Conservation (phyloP, 257 asterid genomes). For the Nicotiana sylvestris region DNA sequence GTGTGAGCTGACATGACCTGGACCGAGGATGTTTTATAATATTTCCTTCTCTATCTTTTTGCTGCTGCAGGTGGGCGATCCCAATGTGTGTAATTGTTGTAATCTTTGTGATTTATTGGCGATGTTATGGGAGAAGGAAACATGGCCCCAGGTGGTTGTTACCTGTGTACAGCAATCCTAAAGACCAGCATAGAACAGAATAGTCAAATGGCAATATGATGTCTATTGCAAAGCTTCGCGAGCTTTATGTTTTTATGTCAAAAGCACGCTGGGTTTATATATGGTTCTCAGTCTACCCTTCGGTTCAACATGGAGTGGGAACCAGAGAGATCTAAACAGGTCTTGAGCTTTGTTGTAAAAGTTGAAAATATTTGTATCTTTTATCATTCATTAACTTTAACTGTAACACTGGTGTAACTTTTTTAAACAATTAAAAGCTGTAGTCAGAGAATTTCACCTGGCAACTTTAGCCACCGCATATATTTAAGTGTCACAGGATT, state of each 20-base stretch:
- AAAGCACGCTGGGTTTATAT: not conserved
- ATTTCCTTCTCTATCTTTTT: not conserved
- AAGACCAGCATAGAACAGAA: conserved; percentile 80
- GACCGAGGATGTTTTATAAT: not conserved
- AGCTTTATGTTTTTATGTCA: conserved; percentile 11
- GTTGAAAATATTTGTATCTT: conserved; percentile 3
- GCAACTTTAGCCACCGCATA: not conserved
- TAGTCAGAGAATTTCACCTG: not conserved
- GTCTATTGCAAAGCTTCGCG: not conserved
- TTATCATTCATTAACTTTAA: conserved; percentile 3
- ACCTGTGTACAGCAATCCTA: conserved; percentile 64
- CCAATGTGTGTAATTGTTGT: conserved; percentile 52
- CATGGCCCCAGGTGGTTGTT: conserved; percentile 55
- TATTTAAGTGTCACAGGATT: not conserved
- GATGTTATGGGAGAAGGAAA: conserved; percentile 82
- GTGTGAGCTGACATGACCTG: not conserved
- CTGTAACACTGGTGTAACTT: conserved; percentile 2
- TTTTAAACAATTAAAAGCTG: not conserved
- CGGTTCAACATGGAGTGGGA: not conserved
- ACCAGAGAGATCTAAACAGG: conserved; percentile 9
- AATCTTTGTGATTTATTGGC: conserved; percentile 62
- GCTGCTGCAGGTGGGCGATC: conserved; percentile 83
- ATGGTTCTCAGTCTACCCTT: not conserved
- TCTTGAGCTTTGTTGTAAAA: conserved; percentile 10
- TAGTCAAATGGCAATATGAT: conserved; percentile 27